Conservation (phyloP, 139 green algal species). For the Closterium sp. region DNA sequence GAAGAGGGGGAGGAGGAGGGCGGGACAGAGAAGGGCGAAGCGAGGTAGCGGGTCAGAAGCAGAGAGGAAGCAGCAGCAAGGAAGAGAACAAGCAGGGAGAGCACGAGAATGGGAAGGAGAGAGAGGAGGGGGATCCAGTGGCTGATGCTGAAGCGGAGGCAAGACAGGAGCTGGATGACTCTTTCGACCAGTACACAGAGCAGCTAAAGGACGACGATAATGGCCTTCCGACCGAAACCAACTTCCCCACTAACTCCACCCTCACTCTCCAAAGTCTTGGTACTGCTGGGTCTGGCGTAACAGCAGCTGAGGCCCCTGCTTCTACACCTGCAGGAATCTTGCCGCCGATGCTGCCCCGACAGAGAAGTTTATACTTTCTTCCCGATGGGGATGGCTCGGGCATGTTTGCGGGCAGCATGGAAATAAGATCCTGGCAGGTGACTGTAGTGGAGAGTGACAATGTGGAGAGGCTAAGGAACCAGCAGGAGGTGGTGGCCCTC, state of each 20-base stretch:
- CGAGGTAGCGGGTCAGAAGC: neutral
- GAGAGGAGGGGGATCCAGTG: neutral
- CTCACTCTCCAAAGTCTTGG: neutral
- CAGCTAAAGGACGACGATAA: neutral
- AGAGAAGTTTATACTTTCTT: neutral
- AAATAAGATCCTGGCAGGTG: neutral
- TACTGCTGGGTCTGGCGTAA: neutral
- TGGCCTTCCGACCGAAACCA: neutral
- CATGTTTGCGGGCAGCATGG: neutral
- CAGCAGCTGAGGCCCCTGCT: neutral
- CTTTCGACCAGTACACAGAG: neutral
- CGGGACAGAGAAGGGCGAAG: neutral
- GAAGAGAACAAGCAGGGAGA: neutral
- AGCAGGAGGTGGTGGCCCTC: conserved; percentile 2
- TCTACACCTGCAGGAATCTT: neutral
- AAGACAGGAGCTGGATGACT: neutral
- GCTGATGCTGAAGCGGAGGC: neutral
- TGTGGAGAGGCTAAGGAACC: neutral
- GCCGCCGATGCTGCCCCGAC: neutral
- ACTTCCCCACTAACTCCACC: neutral
- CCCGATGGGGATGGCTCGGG: neutral
- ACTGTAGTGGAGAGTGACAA: conserved; percentile 7
- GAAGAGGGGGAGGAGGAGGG: neutral
- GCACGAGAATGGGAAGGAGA: neutral
- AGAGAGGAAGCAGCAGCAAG: neutral